Evolutionary conservation across 495 filamentous ascomycete genomes (phyloP).

Genomic region (Neohortaea acidophila): DNA sequence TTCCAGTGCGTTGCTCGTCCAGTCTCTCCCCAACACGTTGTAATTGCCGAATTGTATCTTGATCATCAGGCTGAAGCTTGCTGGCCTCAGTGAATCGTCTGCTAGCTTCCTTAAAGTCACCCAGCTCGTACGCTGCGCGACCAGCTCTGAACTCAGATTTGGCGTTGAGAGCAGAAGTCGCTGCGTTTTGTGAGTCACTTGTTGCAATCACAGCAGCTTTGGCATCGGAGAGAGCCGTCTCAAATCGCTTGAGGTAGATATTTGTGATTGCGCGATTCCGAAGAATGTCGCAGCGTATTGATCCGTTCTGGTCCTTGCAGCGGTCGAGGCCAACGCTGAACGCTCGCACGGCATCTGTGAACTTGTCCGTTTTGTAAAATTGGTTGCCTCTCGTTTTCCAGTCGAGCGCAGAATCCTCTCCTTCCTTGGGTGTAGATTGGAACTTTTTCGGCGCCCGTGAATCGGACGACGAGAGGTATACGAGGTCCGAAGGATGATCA

Average conservation of each 20-base stretch:
- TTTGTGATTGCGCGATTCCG: constrained; percentile 8
- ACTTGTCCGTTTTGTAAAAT: too few relatives aligned
- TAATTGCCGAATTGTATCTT: constrained; percentile 18
- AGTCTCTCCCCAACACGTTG: not conserved
- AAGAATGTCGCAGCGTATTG: not conserved
- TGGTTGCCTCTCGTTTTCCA: too few relatives aligned
- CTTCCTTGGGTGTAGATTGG: too few relatives aligned
- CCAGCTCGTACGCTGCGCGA: constrained; percentile 4
- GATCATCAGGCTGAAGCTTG: constrained; percentile 4
- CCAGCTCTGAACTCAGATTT: constrained; percentile 6
- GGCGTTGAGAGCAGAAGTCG: not conserved
- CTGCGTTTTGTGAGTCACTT: not conserved
- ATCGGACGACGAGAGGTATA: too few relatives aligned
- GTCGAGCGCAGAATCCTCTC: too few relatives aligned
- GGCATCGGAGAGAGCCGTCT: constrained; percentile 4
- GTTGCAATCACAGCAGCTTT: not conserved
- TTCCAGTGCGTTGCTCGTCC: not conserved
- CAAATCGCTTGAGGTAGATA: constrained; percentile 1
- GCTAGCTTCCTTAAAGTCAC: not conserved
- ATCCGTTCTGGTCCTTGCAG: not conserved
- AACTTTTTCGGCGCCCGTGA: too few relatives aligned
- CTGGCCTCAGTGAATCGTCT: not conserved
- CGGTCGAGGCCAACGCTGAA: not conserved
- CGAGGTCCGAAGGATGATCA: too few relatives aligned
- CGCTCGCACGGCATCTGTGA: constrained; percentile 1